Base-by-base conservation (phyloP, 2,329 filamentous ascomycete genomes). In the Bipolaris zeicola region DNA sequence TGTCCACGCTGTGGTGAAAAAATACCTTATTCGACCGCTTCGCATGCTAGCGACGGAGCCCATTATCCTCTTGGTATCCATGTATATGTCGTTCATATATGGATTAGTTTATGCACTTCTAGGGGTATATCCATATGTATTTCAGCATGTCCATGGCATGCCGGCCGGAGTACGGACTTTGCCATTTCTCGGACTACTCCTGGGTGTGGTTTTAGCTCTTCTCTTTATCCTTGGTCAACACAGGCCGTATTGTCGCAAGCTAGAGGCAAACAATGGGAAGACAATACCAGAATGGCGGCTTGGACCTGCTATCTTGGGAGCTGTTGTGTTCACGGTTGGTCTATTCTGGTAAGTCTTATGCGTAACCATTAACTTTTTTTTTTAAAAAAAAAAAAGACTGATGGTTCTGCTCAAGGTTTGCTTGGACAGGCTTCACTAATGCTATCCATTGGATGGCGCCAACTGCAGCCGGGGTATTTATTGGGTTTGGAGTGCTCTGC, bases 401-500 rank as follows among this genome's bases (percentile, higher is more conserved):
- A 44, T 26, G 7, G 3, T 11, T 44, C 14, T n/a, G 6, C 28
- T 13, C 22, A 3, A 31, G 41, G 41, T 44, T 45, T 33, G 42
- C 42, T 22, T 47, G 33, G 33, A 47, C 22, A 11, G 20, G 11
- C 5, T 24, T 18, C 7, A 24, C 45, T 11, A 26, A 28, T n/a
- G 33, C 45, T n/a, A 22, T 24, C 18, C 14, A 47, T 47, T 47
- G 45, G 45, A 47, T 47, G n/a, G 33, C 33, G 8, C 33, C 45
- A 7, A 18, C 45, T 11, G 33, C 33, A 10, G 20, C 45, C 8
- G 41, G 41, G 3, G 24, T 31, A 8, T 18, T 44, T 16, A 44
- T 44, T 11, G 41, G 41, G 3, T 44, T 44, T 28, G 41, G 41
- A 8, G 41, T 44, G 7, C 41, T 44, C 7, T 44, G 41, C 22